Conservation (phyloP, 225 moss, liverwort and hornwort species). For the Physcomitrellopsis africana region DNA sequence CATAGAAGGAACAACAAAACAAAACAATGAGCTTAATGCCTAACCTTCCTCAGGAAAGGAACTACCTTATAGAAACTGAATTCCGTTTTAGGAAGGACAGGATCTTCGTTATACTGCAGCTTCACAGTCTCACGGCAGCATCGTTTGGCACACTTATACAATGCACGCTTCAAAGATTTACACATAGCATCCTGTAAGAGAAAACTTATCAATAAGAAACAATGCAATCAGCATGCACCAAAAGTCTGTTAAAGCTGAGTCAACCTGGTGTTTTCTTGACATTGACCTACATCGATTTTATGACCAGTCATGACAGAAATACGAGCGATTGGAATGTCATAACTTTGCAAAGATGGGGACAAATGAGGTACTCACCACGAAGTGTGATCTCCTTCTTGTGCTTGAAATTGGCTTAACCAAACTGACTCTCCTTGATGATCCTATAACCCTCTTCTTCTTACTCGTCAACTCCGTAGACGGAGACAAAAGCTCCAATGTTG, state of each 20-base stretch:
- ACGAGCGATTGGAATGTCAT: too few species aligned
- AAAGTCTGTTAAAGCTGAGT: too few species aligned
- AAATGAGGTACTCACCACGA: slow-evolving; percentile 40
- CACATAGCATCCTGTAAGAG: slow-evolving; percentile 50
- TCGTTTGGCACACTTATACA: slow-evolving; percentile 57
- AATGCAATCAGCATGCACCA: background rate
- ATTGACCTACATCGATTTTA: too few species aligned
- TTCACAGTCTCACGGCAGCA: slow-evolving; percentile 47
- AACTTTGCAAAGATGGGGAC: too few species aligned
- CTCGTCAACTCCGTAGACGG: slow-evolving; percentile 50
- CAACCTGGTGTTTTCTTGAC: too few species aligned
- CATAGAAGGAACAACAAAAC: background rate
- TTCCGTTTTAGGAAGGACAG: slow-evolving; percentile 28
- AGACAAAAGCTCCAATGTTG: slow-evolving; percentile 60
- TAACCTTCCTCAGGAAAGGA: background rate
- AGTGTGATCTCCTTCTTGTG: slow-evolving; percentile 39
- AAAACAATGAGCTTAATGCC: background rate
- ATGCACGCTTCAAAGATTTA: slow-evolving; percentile 56
- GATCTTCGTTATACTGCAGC: slow-evolving; percentile 39
- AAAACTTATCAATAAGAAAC: background rate
- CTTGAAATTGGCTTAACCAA: slow-evolving; percentile 40
- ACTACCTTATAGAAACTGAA: slow-evolving; percentile 44
- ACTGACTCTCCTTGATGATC: slow-evolving; percentile 35
- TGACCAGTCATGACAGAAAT: too few species aligned
- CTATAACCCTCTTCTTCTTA: slow-evolving; percentile 43